Evolutionary conservation across 2,329 filamentous ascomycete genomes (phyloP), one percentile per base, ranked within the genome.

Genomic region (Aspergillus piperis): DNA sequence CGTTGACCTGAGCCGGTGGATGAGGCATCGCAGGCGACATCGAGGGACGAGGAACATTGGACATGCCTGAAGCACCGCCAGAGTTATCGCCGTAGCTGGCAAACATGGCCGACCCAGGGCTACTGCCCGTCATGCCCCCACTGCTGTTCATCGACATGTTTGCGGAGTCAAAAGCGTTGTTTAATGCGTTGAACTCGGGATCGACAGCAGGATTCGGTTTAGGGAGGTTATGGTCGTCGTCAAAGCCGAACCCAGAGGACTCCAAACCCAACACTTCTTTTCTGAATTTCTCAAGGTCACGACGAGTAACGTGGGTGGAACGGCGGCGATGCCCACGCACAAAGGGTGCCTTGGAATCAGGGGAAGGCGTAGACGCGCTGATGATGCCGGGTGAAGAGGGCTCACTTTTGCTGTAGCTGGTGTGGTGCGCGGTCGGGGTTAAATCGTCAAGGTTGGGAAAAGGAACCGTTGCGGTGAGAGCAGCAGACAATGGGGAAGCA

Each of bases 241-340:
- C 70, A 60, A 68, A 70, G 55, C 65, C 71, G 52, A 70, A 65
- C 15, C 66, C 68, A 63, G 67, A 65, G 41, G 69, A 63, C 62
- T 73, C 67, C 39, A 74, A 66, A 51, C 73, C 73, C 54, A 76
- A 56, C 42, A 75, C 70, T 59, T 75, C 73, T 65, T 68, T 71
- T 65, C 71, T 70, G 62, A 76, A 75, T 65, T 73, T 73, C 65
- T 73, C 71, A 67, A 76, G 71, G 70, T 76, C 73, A 64, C 69
- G 68, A 62, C 67, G 71, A 67, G 71, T 76, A 55, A 77, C 75
- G 68, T 74, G 75, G 64, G 76, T 77, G 63, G 75, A 77, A 62
- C 75, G 76, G 66, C 76, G 76, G 62, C 76, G 76, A 62, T 76
- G 73, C 66, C 73, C 73, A 73, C 72, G 73, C 58, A 73, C 68